Base-by-base conservation (phyloP, 1,139 yeast species). In the Saccharomyces hybrid region DNA sequence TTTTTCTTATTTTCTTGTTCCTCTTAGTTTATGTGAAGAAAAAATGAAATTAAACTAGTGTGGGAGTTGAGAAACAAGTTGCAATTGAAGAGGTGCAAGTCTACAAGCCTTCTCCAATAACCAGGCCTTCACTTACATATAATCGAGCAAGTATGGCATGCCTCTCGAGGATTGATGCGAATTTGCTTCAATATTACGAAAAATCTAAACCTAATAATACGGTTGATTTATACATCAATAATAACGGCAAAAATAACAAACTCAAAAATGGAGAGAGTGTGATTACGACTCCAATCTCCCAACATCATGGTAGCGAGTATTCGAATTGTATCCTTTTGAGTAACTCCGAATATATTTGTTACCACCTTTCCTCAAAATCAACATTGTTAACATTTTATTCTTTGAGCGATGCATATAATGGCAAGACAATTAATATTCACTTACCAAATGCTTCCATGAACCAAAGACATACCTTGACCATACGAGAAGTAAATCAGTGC, bases 391-490 rank as follows among this genome's bases (percentile, higher is more conserved):
- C 64, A 6, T 49, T 68, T 19, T 67, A 67, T 49, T 54, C 64
- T 7, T 47, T 67, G 47, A 60, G 60, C 9, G 58, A 59, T 42
- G 56, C 59, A 6, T 53, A 52, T 21, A 47, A 52, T 11, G 64
- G 64, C 9, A 65, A 57, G 52, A 62, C 65, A 3, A 52, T 67
- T 11, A 58, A 61, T 48, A 54, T 67, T 12, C 60, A 62, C 48
- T 55, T 67, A 49, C 69, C 69, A 9, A 51, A 56, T n/a, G 54
- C 57, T 12, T 56, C 64, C 4, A 59, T 67, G 59, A 59, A 66
- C 44, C 53, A 57, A 47, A 64, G 66, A n/a, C 60, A 62, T 49
- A 66, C 70, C 2, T 47, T 61, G 7, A 52, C 60, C 3, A 51
- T 61, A 8, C 53, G 50, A 19, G 60, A 61, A 38, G 50, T 52